phyloP scores from a whole-genome alignment of 1,139 yeast genomes.

The Saccharomyces hybrid region DNA sequence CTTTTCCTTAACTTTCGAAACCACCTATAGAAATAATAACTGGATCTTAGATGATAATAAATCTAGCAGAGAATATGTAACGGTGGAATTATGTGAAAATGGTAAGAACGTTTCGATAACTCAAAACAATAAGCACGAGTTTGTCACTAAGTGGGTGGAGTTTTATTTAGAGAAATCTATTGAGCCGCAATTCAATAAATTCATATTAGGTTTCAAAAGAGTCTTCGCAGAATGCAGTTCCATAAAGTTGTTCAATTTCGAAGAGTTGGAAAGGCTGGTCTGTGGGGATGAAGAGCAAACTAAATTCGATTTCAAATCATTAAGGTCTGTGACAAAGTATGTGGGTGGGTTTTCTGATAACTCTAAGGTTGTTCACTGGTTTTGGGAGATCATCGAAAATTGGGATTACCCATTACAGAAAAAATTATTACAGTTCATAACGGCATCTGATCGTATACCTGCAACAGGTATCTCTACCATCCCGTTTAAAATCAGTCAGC shows the following conservation, averaged over 20 bases:
- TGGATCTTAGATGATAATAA: constrained; percentile 24
- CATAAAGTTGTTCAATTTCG: constrained; percentile 65
- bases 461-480: constrained; percentile 82
- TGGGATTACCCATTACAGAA: constrained; percentile 47
- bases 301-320: constrained; percentile 56
- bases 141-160: constrained; percentile 53
- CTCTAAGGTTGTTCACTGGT: constrained; percentile 55
- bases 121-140: constrained; percentile 46
- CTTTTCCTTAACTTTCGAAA: constrained; percentile 45
- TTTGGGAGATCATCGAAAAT: constrained; percentile 65
- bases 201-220: constrained; percentile 61
- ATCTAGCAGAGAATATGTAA: constrained; percentile 22
- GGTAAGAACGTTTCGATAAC: constrained; percentile 55
- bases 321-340: constrained; percentile 68
- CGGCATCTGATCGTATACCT: constrained; percentile 88
- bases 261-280: constrained; percentile 69
- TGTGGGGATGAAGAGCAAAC: constrained; percentile 62
- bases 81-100: constrained; percentile 46
- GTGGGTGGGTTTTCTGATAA: constrained; percentile 45
- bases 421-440: constrained; percentile 63
- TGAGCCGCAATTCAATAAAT: constrained; percentile 45
- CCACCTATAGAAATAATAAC: constrained; percentile 37
- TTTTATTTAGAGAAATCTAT: constrained; percentile 55
- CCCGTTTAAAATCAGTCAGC: constrained; percentile 54
- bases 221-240: constrained; percentile 75